phyloP scores from a whole-genome alignment of 2,329 filamentous ascomycete species.

The Lecanoromycetidae sp. region DNA sequence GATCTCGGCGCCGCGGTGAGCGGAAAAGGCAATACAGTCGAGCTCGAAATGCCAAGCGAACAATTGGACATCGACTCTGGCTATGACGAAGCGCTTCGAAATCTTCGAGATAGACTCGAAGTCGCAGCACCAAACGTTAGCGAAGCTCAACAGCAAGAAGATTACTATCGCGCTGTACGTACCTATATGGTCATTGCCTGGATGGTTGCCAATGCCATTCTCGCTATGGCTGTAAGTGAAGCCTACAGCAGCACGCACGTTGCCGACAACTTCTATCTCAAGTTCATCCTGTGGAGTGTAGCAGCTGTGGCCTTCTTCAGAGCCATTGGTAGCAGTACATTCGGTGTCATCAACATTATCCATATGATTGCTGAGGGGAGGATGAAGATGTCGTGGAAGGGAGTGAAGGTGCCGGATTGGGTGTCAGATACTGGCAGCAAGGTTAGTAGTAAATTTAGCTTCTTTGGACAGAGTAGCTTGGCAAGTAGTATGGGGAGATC shows the following conservation, averaged over 20 bases:
- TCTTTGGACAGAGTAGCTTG: slow-evolving; percentile 14
- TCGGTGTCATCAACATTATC: slow-evolving; percentile 70
- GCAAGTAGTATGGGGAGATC: slow-evolving; percentile 16
- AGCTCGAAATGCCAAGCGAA: slow-evolving; percentile 94
- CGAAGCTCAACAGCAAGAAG: slow-evolving; percentile 83
- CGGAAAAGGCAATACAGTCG: slow-evolving; percentile 62
- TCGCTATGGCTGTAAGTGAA: slow-evolving; percentile 88
- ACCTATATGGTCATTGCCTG: slow-evolving; percentile 96
- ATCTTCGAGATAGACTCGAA: slow-evolving; percentile 84
- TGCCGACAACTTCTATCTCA: slow-evolving; percentile 76
- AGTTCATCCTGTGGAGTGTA: slow-evolving; percentile 86
- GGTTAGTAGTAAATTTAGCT: slow-evolving; percentile 17
- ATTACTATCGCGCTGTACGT: slow-evolving; percentile 94
- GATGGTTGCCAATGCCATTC: slow-evolving; percentile 83
- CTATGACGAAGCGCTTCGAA: slow-evolving; percentile 92
- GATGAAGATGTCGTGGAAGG: slow-evolving; percentile 40
- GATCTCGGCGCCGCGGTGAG: slow-evolving; percentile 80
- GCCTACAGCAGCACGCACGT: slow-evolving; percentile 62
- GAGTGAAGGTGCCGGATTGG: slow-evolving; percentile 26
- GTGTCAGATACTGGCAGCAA: slow-evolving; percentile 17
- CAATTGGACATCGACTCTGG: slow-evolving; percentile 96
- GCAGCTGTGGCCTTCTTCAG: slow-evolving; percentile 78
- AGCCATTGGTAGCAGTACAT: slow-evolving; percentile 67
- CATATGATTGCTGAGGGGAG: slow-evolving; percentile 80
- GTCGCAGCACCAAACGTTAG: slow-evolving; percentile 51